Evolutionary conservation across 495 filamentous ascomycete genomes (phyloP).

Genomic region (Annulohypoxylon stygium): DNA sequence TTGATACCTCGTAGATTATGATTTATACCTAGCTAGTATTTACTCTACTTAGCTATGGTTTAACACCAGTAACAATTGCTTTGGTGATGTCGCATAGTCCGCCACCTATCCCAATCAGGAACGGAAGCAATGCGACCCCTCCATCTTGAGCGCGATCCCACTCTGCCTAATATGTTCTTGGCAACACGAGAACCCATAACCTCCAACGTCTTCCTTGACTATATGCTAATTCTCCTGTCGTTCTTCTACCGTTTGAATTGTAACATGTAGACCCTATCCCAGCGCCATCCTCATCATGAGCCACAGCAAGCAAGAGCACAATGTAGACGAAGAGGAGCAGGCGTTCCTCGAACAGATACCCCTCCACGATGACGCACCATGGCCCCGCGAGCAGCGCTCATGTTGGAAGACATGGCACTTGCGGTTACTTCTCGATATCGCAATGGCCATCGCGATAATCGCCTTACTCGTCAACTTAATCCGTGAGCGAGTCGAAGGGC

Average conservation of each 20-base stretch:
- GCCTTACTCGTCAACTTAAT: slow-evolving; percentile 26
- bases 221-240: not conserved
- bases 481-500: slow-evolving; percentile 27
- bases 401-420: slow-evolving; percentile 27
- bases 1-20: not conserved
- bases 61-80: not conserved
- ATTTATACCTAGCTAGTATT: not conserved
- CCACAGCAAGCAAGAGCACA: slow-evolving; percentile 37
- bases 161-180: slow-evolving; percentile 31
- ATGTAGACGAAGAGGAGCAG: slow-evolving; percentile 44
- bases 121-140: slow-evolving; percentile 29
- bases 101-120: slow-evolving; percentile 39
- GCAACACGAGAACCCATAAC: not conserved
- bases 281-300: slow-evolving; percentile 33
- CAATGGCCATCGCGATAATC: slow-evolving; percentile 43
- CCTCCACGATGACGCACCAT: slow-evolving; percentile 27
- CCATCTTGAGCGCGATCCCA: slow-evolving; percentile 38
- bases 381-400: slow-evolving; percentile 25
- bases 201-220: not conserved
- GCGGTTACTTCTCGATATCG: slow-evolving; percentile 45
- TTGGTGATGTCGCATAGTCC: not conserved
- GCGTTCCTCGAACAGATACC: slow-evolving; percentile 46
- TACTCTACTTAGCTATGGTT: not conserved
- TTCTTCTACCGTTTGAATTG: not conserved
- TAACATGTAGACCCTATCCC: slow-evolving; percentile 3